Conservation (phyloP, 768 basidiomycete genomes). For the Xerocomus spinulosus region DNA sequence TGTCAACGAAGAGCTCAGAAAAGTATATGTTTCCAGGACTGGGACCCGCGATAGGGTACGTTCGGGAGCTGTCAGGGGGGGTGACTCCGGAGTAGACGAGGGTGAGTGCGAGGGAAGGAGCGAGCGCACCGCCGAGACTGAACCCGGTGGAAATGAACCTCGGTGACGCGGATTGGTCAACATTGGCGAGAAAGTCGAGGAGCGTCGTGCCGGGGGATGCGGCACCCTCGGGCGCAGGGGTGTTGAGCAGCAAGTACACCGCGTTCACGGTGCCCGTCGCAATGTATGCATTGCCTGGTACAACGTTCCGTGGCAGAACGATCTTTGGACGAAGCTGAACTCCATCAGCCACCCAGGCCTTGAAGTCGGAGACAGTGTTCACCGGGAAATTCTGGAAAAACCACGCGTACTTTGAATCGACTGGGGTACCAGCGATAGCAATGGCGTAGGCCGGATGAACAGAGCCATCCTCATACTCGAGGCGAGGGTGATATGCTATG, state of each 20-base stretch:
- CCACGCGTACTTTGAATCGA: not conserved
- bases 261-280: constrained; percentile 1
- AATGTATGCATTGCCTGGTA: not conserved
- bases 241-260: not conserved
- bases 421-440: constrained; percentile 5
- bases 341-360: constrained; percentile 1
- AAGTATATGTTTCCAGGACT: constrained; percentile 10
- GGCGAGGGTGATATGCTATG: constrained; percentile 1
- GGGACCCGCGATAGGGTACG: constrained; percentile 7
- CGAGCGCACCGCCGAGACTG: constrained; percentile 3
- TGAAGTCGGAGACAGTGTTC: constrained; percentile 2
- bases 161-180: not conserved
- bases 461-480: not conserved
- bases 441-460: constrained; percentile 3
- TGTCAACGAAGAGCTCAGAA: not conserved
- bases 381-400: not conserved
- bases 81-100: not conserved
- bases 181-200: not conserved
- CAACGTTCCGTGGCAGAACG: not conserved
- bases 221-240: not conserved
- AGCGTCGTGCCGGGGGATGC: not conserved
- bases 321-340: not conserved
- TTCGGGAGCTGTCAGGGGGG: not conserved
- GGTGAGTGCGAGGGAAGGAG: constrained; percentile 8
- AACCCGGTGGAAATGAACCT: constrained; percentile 5